These are phyloP conservation scores for Botryotinia convoluta DNA, from an alignment of 2,329 filamentous ascomycete genomes.

Conservation along the genomic window DNA sequence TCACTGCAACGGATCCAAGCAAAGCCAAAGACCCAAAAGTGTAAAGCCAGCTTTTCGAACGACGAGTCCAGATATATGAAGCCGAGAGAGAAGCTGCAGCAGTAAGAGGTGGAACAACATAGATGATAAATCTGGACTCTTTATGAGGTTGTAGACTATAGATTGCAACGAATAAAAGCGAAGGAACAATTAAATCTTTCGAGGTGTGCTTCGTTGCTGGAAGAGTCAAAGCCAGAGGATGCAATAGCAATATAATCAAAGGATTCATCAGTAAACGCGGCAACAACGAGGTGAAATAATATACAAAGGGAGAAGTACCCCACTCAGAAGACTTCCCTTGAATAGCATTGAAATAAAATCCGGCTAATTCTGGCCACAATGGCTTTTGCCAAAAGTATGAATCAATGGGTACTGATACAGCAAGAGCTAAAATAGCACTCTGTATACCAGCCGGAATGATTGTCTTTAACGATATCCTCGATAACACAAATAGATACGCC, in stretches of 20 bases:
- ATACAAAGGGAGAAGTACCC: slow-evolving; percentile 83
- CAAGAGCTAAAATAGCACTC: slow-evolving; percentile 65
- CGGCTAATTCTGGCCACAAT: slow-evolving; percentile 86
- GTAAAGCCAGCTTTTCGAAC: slow-evolving; percentile 59
- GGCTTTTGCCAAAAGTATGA: slow-evolving; percentile 89
- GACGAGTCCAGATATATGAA: slow-evolving; percentile 64
- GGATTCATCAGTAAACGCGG: slow-evolving; percentile 86
- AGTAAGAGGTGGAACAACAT: slow-evolving; percentile 77
- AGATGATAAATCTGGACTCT: slow-evolving; percentile 93
- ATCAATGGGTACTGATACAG: slow-evolving; percentile 72
- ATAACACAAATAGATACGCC: slow-evolving; percentile 58
- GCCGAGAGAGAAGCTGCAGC: slow-evolving; percentile 73
- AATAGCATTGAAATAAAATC: slow-evolving; percentile 89
- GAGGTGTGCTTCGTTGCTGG: slow-evolving; percentile 47
- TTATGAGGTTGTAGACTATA: slow-evolving; percentile 94
- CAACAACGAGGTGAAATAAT: slow-evolving; percentile 79
- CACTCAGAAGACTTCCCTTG: slow-evolving; percentile 79
- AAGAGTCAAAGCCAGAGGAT: slow-evolving; percentile 50
- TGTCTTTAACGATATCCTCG: slow-evolving; percentile 51
- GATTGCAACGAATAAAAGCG: slow-evolving; percentile 67
- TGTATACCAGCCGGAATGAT: slow-evolving; percentile 65
- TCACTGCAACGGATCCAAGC: slow-evolving; percentile 56
- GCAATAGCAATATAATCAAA: slow-evolving; percentile 53
- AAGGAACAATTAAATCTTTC: slow-evolving; percentile 58
- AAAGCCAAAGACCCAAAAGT: slow-evolving; percentile 54